Evolutionary conservation across 345 rosid species (phyloP).

Genomic region (Hibiscus tridactylites): DNA sequence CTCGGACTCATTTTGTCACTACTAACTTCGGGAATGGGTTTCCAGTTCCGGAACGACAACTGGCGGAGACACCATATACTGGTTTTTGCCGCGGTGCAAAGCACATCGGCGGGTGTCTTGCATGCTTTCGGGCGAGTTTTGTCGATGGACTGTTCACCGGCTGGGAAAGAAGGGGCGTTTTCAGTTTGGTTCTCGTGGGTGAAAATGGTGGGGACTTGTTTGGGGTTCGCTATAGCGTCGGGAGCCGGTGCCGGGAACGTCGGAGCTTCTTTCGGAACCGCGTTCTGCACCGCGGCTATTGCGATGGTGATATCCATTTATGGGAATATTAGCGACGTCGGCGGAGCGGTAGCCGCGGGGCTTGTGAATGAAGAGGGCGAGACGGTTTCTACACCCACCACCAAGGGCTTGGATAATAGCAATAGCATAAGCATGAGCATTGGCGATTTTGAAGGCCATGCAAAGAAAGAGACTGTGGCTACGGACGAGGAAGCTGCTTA

Average conservation of each 20-base stretch:
- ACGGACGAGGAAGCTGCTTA: neutral
- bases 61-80: conserved; percentile 35
- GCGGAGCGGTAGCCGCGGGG: conserved; percentile 45
- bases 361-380: conserved; percentile 15
- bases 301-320: conserved; percentile 36
- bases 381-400: neutral
- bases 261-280: conserved; percentile 29
- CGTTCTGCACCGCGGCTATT: conserved; percentile 19
- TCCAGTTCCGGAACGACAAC: conserved; percentile 22
- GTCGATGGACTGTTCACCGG: conserved; percentile 40
- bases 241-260: conserved; percentile 25
- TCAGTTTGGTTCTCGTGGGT: conserved; percentile 45
- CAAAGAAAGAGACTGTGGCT: neutral
- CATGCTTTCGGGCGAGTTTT: conserved; percentile 45
- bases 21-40: conserved; percentile 36
- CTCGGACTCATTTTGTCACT: conserved; percentile 39
- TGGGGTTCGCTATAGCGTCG: conserved; percentile 45
- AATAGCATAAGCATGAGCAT: neutral
- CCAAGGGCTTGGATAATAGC: neutral
- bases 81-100: conserved; percentile 40
- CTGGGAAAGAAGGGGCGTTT: conserved; percentile 48
- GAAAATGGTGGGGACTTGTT: conserved; percentile 34
- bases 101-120: conserved; percentile 40
- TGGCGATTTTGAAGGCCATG: neutral
- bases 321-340: conserved; percentile 44